These are phyloP conservation scores for Corylus heterophylla DNA, from an alignment of 306 rosid genomes.

Conservation along the genomic window DNA sequence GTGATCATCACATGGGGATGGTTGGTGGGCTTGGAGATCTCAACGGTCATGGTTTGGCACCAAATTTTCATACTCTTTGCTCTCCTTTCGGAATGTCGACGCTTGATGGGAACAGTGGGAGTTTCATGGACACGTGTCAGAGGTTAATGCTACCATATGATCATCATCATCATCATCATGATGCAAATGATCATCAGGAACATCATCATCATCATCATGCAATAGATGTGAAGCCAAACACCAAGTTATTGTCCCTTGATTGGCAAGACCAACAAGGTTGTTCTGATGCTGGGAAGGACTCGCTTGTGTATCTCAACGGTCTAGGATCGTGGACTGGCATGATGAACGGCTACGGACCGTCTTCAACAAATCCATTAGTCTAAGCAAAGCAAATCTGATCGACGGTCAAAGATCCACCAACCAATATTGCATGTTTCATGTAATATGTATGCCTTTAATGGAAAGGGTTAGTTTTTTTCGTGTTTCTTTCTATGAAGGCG, in stretches of 20 bases:
- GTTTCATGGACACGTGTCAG: constrained; percentile 68
- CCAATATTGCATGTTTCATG: neutral
- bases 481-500: constrained; percentile 26
- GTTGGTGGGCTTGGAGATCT: constrained; percentile 40
- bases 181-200: constrained; percentile 31
- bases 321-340: constrained; percentile 72
- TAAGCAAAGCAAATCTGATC: constrained; percentile 23
- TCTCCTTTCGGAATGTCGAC: constrained; percentile 61
- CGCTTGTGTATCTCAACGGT: constrained; percentile 62
- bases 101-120: constrained; percentile 47
- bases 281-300: constrained; percentile 64
- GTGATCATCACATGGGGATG: constrained; percentile 35
- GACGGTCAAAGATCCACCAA: constrained; percentile 23
- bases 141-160: constrained; percentile 75
- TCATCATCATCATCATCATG: constrained; percentile 9
- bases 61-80: constrained; percentile 52
- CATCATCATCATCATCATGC: constrained; percentile 40
- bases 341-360: constrained; percentile 71
- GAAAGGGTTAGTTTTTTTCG: constrained; percentile 24
- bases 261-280: constrained; percentile 96
- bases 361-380: constrained; percentile 66
- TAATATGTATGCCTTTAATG: neutral
- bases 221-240: constrained; percentile 82
- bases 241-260: constrained; percentile 74
- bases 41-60: constrained; percentile 35